A percentile compares a stretch with the other conserved stretches of the same genome.
Conservation (phyloP, 768 basidiomycete species). For the Phanerodontia chrysosporium region DNA sequence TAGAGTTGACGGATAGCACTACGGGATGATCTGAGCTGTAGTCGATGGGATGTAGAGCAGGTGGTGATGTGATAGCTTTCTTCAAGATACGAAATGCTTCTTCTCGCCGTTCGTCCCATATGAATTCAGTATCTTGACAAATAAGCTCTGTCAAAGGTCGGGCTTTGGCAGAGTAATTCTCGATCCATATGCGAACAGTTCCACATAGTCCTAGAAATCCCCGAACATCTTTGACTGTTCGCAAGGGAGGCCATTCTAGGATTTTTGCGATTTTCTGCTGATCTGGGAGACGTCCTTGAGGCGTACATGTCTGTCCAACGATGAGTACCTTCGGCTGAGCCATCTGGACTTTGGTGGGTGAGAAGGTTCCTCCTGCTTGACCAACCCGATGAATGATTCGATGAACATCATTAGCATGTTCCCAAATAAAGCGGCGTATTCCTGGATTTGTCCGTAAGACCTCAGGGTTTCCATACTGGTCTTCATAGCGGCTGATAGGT, state of each 20-base stretch:
- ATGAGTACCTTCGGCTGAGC: background rate
- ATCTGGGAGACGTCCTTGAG: conserved; percentile 13
- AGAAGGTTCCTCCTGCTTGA: conserved; percentile 13
- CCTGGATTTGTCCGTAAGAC: conserved; percentile 5
- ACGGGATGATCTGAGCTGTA: conserved; percentile 25
- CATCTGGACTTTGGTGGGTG: conserved; percentile 3
- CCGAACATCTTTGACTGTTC: conserved; percentile 12
- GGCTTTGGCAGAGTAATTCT: conserved; percentile 9
- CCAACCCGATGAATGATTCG: conserved; percentile 16
- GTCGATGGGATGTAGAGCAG: conserved; percentile 31
- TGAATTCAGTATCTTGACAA: conserved; percentile 24
- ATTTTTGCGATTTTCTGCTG: conserved; percentile 9
- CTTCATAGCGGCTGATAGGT: conserved; percentile 11
- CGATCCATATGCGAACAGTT: conserved; percentile 16
- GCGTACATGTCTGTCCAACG: conserved; percentile 1
- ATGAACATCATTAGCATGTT: conserved; percentile 18
- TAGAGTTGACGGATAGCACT: conserved; percentile 36
- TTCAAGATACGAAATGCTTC: conserved; percentile 28
- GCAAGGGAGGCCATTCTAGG: conserved; percentile 7
- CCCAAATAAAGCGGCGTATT: conserved; percentile 20
- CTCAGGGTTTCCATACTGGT: conserved; percentile 7
- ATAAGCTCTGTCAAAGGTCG: conserved; percentile 13
- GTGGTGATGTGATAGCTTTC: conserved; percentile 16
- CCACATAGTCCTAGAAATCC: conserved; percentile 19
- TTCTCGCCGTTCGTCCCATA: conserved; percentile 27